These are phyloP conservation scores for Theobroma grandiflorum DNA, from an alignment of 441 rosid genomes.

Conservation along the genomic window DNA sequence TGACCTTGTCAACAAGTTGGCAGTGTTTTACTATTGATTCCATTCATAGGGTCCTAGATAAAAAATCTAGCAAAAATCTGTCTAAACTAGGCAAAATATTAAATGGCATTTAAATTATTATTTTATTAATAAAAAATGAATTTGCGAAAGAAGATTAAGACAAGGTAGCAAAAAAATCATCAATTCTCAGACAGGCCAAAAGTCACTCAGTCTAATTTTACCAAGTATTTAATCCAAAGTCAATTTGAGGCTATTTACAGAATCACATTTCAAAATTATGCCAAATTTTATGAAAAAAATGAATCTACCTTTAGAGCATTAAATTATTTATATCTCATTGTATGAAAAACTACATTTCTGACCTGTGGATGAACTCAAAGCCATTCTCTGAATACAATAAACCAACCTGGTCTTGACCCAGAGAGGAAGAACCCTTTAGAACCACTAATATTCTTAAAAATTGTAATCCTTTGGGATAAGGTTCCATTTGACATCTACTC, in stretches of 20 bases:
- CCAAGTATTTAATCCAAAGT: background rate
- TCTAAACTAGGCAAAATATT: background rate
- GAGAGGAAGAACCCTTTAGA: constrained; percentile 94
- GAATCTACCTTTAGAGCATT: background rate
- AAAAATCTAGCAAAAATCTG: background rate
- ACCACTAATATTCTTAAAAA: constrained; percentile 87
- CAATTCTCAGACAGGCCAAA: constrained; percentile 1
- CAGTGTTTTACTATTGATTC: constrained; percentile 1
- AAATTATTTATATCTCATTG: background rate
- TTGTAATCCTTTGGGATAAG: constrained; percentile 72
- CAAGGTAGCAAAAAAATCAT: background rate
- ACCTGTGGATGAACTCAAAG: constrained; percentile 98
- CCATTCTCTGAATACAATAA: constrained; percentile 93
- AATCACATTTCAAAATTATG: background rate
- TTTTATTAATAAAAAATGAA: background rate
- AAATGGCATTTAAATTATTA: background rate
- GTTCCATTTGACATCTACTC: constrained; percentile 72
- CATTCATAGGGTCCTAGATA: constrained; percentile 13
- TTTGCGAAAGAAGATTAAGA: background rate
- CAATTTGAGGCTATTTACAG: background rate
- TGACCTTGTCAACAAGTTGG: constrained; percentile 8
- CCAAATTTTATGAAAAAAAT: too few relatives aligned
- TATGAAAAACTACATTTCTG: constrained; percentile 31
- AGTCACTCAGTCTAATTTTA: background rate
- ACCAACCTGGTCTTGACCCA: constrained; percentile 97